Evolutionary conservation across 345 rosid species (phyloP).

Genomic region (Rhodomyrtus tomentosa): DNA sequence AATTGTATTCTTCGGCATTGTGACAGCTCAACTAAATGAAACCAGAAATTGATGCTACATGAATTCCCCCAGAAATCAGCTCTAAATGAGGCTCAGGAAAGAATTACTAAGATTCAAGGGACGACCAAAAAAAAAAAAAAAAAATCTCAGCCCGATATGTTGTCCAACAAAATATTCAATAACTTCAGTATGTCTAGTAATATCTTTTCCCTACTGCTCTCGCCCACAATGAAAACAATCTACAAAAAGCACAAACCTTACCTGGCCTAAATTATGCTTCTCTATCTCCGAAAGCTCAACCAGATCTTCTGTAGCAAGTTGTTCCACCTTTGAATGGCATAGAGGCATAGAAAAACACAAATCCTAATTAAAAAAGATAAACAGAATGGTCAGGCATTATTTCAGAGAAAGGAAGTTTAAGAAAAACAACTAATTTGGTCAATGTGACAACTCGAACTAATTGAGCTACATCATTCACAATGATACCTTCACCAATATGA

Average conservation of each 20-base stretch:
- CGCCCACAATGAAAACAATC: background rate
- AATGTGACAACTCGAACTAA: background rate
- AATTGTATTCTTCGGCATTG: background rate
- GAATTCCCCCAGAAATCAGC: background rate
- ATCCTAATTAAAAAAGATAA: conserved; percentile 38
- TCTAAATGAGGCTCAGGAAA: background rate
- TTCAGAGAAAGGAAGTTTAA: background rate
- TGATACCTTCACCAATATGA: background rate
- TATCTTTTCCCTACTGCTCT: background rate
- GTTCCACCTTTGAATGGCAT: conserved; percentile 75
- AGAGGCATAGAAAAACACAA: conserved; percentile 86
- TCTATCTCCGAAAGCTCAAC: conserved; percentile 92
- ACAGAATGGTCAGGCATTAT: background rate
- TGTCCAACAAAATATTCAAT: background rate
- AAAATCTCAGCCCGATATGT: background rate
- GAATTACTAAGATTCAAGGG: background rate
- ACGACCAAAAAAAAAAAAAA: too few species aligned
- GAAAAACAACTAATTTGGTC: background rate
- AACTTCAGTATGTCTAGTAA: background rate
- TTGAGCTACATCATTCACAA: background rate
- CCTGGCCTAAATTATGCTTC: conserved; percentile 94
- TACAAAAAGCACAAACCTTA: conserved; percentile 6
- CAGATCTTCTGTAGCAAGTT: conserved; percentile 68
- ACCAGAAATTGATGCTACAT: background rate
- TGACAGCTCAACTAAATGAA: background rate